Evolutionary conservation across 257 asterid species (phyloP).

Genomic region (Striga asiatica): DNA sequence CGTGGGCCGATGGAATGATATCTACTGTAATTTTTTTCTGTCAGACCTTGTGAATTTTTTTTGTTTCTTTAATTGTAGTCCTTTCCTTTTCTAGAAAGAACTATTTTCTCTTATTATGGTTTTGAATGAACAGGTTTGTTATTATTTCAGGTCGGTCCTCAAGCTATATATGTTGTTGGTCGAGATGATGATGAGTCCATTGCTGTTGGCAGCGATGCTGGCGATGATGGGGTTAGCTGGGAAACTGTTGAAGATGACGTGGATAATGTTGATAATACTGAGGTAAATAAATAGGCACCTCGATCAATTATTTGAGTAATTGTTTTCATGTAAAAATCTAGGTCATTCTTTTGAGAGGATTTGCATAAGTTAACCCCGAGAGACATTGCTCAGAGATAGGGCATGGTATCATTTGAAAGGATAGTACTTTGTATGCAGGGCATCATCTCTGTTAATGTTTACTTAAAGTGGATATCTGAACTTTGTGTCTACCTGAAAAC

Average conservation of each 20-base stretch:
- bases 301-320: background rate
- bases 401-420: background rate
- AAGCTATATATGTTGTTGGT: constrained; percentile 96
- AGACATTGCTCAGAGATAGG: background rate
- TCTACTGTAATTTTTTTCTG: constrained; percentile 46
- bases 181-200: constrained; percentile 95
- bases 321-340: background rate
- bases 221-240: constrained; percentile 96
- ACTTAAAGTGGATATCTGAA: background rate
- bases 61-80: background rate
- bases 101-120: constrained; percentile 3
- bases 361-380: background rate
- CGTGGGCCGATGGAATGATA: constrained; percentile 99
- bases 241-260: constrained; percentile 89
- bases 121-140: constrained; percentile 8
- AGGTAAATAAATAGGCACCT: constrained; percentile 44
- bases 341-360: background rate
- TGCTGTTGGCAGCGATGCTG: constrained; percentile 71
- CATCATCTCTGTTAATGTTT: background rate
- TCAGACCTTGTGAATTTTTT: background rate
- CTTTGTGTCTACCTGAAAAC: background rate
- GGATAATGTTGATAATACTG: constrained; percentile 38
- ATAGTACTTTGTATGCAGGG: background rate
- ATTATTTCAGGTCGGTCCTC: constrained; percentile 85
- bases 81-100: background rate